Percentiles rank a stretch among this genome's conserved stretches.
Conservation (phyloP, 2,329 filamentous ascomycete species). For the Aspergillus tanneri region DNA sequence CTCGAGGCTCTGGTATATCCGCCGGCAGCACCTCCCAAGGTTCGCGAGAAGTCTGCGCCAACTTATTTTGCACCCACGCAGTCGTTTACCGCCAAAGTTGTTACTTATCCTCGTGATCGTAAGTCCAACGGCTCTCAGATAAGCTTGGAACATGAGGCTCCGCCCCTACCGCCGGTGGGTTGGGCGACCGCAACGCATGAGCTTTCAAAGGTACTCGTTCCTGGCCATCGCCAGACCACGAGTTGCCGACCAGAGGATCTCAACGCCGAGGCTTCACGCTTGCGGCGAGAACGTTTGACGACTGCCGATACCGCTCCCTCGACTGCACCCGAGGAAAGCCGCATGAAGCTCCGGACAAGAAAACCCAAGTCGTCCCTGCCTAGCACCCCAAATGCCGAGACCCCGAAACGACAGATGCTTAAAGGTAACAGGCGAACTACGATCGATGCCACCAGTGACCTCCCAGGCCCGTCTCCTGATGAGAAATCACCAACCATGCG, state of each 20-base stretch:
- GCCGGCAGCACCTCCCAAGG: slow-evolving; percentile 53
- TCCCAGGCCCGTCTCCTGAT: slow-evolving; percentile 37
- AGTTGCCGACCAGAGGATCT: slow-evolving; percentile 80
- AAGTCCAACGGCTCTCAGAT: slow-evolving; percentile 41
- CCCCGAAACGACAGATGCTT: slow-evolving; percentile 52
- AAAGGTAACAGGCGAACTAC: slow-evolving; percentile 60
- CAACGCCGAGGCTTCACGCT: slow-evolving; percentile 64
- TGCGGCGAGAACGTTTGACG: slow-evolving; percentile 64
- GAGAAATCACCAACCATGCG: slow-evolving; percentile 22
- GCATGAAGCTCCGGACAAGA: slow-evolving; percentile 72
- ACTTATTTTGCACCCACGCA: slow-evolving; percentile 87
- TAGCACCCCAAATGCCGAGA: slow-evolving; percentile 55
- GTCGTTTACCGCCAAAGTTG: slow-evolving; percentile 77
- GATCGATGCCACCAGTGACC: slow-evolving; percentile 54
- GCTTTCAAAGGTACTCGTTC: slow-evolving; percentile 78
- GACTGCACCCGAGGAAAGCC: slow-evolving; percentile 48
- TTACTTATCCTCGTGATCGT: slow-evolving; percentile 62
- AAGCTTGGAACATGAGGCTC: slow-evolving; percentile 51
- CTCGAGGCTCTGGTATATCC: slow-evolving; percentile 63
- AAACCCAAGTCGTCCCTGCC: slow-evolving; percentile 52
- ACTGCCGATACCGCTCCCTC: slow-evolving; percentile 41
- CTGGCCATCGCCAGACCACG: slow-evolving; percentile 67
- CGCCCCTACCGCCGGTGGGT: slow-evolving; percentile 75
- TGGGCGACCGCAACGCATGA: slow-evolving; percentile 85
- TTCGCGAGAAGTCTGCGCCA: slow-evolving; percentile 58